phyloP scores from a whole-genome alignment of 352 stramenopile species.

The Peronospora belbahrii region DNA sequence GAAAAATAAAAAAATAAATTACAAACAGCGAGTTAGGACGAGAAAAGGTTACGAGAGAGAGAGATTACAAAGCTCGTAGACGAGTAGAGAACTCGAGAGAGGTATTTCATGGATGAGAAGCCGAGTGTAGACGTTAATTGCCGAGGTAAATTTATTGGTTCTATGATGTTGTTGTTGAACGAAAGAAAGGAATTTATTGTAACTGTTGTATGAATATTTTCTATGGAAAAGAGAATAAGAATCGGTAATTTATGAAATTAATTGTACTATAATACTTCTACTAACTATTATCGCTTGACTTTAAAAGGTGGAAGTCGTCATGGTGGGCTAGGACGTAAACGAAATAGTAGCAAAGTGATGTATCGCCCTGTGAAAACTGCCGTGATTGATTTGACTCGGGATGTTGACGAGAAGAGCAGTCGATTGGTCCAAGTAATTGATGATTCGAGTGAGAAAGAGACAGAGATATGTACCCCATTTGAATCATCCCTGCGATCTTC shows the following conservation, averaged over 20 bases:
- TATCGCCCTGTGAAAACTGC: slow-evolving; percentile 41
- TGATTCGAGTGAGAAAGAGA: background rate
- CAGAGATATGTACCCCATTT: slow-evolving; percentile 21
- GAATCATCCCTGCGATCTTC: slow-evolving; percentile 56
- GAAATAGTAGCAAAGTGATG: slow-evolving; percentile 13
- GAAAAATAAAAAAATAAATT: too few relatives aligned
- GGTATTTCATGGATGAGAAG: slow-evolving; percentile 30
- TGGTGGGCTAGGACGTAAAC: slow-evolving; percentile 16
- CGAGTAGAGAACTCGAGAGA: background rate
- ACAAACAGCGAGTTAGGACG: too few relatives aligned
- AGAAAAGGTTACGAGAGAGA: background rate
- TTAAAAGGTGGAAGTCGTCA: slow-evolving; percentile 28
- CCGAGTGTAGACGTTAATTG: slow-evolving; percentile 14
- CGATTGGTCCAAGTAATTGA: slow-evolving; percentile 25
- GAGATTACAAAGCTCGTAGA: too few relatives aligned
- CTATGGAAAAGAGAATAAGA: too few relatives aligned
- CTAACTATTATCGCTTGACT: background rate
- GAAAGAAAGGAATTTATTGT: slow-evolving; percentile 4
- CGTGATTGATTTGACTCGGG: too few relatives aligned
- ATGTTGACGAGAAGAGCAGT: slow-evolving; percentile 3
- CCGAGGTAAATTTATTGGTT: slow-evolving; percentile 17
- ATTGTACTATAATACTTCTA: too few relatives aligned
- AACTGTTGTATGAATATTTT: background rate
- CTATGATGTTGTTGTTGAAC: background rate
- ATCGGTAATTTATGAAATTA: too few relatives aligned